Conservation (phyloP, 2,329 filamentous ascomycete genomes). For the Phialemonium atrogriseum region DNA sequence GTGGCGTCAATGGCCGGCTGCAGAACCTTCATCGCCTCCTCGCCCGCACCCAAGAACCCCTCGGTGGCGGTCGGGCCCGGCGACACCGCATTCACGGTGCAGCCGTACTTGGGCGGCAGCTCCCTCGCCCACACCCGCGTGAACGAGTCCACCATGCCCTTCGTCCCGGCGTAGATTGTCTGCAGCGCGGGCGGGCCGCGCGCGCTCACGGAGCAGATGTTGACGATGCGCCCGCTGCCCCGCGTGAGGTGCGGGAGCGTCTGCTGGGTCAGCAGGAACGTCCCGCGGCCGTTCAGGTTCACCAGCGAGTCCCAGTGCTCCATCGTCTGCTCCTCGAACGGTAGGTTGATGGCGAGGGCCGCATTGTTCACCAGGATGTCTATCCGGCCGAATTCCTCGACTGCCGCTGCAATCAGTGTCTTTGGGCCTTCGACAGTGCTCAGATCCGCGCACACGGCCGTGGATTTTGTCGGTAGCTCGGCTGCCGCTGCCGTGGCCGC, state of each 20-base stretch:
- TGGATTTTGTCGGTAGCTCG: neutral
- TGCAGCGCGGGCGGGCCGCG: constrained; percentile 32
- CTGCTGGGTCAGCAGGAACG: constrained; percentile 45
- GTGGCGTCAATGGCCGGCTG: constrained; percentile 32
- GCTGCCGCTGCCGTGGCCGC: neutral
- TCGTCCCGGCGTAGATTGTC: constrained; percentile 45
- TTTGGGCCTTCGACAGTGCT: constrained; percentile 35
- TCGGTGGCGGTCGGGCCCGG: constrained; percentile 44
- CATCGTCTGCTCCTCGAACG: constrained; percentile 31
- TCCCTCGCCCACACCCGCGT: constrained; percentile 46
- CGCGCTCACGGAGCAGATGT: constrained; percentile 16
- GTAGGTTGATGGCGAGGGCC: constrained; percentile 38
- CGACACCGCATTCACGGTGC: constrained; percentile 35
- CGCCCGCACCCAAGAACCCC: constrained; percentile 30
- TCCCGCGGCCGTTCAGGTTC: constrained; percentile 48
- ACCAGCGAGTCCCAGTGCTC: constrained; percentile 44
- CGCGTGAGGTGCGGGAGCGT: constrained; percentile 38
- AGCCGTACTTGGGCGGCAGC: constrained; percentile 36
- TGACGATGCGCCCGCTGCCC: constrained; percentile 33
- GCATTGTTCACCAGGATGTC: constrained; percentile 53
- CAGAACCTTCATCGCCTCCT: constrained; percentile 31
- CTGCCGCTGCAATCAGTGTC: constrained; percentile 37
- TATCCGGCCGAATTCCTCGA: constrained; percentile 44
- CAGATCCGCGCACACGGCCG: constrained; percentile 47
- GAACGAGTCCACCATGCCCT: constrained; percentile 54